phyloP scores from a whole-genome alignment of 2,329 filamentous ascomycete species.

The Blastomyces silverae region DNA sequence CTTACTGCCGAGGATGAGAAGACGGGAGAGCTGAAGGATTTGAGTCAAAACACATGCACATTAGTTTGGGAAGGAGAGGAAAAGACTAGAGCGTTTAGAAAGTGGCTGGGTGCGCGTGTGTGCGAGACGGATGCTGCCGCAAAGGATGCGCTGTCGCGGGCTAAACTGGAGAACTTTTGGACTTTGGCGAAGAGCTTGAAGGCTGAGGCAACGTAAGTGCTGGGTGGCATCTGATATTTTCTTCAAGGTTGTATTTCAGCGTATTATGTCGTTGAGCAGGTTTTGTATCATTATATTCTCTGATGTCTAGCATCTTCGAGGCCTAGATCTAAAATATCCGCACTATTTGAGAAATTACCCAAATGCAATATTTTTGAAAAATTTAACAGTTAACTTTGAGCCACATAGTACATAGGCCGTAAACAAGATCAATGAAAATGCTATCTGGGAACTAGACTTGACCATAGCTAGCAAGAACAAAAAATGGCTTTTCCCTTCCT shows the following conservation, averaged over 20 bases:
- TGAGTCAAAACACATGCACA: conserved; percentile 72
- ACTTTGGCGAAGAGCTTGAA: conserved; percentile 67
- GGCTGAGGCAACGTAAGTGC: background rate
- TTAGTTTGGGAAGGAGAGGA: conserved; percentile 88
- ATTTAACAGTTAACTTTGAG: background rate
- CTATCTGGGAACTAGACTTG: background rate
- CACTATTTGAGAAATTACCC: background rate
- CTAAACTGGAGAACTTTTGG: conserved; percentile 96
- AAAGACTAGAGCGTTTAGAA: conserved; percentile 71
- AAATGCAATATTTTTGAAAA: background rate
- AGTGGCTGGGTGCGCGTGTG: conserved; percentile 75
- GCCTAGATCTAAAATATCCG: background rate
- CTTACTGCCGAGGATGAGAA: conserved; percentile 70
- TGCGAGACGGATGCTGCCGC: conserved; percentile 90
- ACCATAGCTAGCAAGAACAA: background rate
- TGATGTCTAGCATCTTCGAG: background rate
- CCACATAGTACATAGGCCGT: background rate
- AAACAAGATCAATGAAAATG: background rate
- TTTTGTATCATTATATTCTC: background rate
- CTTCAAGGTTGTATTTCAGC: background rate
- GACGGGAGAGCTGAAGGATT: conserved; percentile 66
- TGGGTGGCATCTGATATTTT: background rate
- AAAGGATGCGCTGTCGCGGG: conserved; percentile 66
- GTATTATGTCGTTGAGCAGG: background rate
- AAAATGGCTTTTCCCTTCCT: background rate